A percentile compares a stretch with the other conserved stretches of the same genome.
Conservation (phyloP, 2,329 filamentous ascomycete species). For the Teratosphaeria viscida region DNA sequence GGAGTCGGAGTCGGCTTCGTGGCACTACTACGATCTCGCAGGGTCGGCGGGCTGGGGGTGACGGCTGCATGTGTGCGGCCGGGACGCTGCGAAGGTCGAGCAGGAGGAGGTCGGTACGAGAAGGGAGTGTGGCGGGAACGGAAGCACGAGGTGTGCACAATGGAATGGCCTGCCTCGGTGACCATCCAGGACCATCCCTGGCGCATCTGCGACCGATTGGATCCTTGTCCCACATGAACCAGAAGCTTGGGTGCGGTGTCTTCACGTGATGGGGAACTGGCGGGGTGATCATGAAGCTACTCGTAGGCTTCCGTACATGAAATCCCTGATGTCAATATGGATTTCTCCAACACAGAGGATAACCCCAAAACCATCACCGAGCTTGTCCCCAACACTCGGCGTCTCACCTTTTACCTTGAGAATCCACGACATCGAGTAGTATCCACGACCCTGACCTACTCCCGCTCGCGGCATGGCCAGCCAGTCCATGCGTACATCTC, state of each 20-base stretch:
- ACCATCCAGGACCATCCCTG: neutral
- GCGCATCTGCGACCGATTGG: neutral
- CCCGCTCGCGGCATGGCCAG: conserved; percentile 73
- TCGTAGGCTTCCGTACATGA: too few species aligned
- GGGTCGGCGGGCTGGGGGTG: neutral
- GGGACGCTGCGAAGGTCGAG: neutral
- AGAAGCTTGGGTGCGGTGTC: neutral
- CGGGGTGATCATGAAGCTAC: too few species aligned
- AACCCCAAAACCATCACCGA: too few species aligned
- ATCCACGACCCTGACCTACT: conserved; percentile 78
- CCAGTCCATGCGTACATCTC: conserved; percentile 82
- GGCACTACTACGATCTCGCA: neutral
- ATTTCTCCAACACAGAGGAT: too few species aligned
- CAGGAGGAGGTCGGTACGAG: neutral
- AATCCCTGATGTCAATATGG: too few species aligned
- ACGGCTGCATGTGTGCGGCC: neutral
- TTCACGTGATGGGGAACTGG: neutral
- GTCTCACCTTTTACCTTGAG: too few species aligned
- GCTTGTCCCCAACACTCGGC: too few species aligned
- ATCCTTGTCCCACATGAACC: neutral
- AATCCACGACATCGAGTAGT: conserved; percentile 79
- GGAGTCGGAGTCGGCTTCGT: neutral
- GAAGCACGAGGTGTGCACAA: neutral
- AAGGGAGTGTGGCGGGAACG: neutral
- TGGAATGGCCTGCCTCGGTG: neutral